Evolutionary conservation across 257 asterid genomes (phyloP).

Genomic region (Solanum habrochaites): DNA sequence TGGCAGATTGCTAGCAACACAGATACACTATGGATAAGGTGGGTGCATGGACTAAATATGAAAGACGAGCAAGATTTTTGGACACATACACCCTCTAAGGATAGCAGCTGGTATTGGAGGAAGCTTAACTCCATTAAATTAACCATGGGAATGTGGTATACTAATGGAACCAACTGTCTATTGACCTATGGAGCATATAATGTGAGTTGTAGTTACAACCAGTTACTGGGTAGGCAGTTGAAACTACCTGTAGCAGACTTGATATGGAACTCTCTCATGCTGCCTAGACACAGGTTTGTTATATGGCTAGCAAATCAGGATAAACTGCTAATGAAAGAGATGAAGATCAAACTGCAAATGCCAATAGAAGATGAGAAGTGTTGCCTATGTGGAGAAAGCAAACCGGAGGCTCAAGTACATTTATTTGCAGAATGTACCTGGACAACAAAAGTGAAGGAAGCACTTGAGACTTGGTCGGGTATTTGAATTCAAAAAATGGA

Average conservation of each 20-base stretch:
- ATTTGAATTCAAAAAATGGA: neutral
- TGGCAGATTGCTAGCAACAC: neutral
- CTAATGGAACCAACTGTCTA: neutral
- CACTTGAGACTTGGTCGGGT: neutral
- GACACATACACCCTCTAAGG: neutral
- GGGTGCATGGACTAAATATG: neutral
- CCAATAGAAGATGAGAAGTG: neutral
- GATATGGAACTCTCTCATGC: neutral
- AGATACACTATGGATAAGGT: neutral
- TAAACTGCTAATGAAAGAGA: neutral
- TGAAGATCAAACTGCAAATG: neutral
- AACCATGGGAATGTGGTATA: neutral
- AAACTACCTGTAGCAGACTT: neutral
- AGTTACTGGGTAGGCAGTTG: neutral
- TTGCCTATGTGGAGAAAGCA: neutral
- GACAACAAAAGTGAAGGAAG: neutral
- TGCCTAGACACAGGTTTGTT: neutral
- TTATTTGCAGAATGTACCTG: neutral
- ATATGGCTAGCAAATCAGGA: neutral
- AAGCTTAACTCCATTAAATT: neutral
- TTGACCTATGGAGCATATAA: neutral
- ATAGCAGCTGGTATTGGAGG: neutral
- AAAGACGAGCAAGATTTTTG: neutral
- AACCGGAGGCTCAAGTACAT: neutral
- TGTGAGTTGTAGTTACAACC: neutral